Evolutionary conservation across 495 filamentous ascomycete species (phyloP).

Genomic region (Neurospora cerealis): DNA sequence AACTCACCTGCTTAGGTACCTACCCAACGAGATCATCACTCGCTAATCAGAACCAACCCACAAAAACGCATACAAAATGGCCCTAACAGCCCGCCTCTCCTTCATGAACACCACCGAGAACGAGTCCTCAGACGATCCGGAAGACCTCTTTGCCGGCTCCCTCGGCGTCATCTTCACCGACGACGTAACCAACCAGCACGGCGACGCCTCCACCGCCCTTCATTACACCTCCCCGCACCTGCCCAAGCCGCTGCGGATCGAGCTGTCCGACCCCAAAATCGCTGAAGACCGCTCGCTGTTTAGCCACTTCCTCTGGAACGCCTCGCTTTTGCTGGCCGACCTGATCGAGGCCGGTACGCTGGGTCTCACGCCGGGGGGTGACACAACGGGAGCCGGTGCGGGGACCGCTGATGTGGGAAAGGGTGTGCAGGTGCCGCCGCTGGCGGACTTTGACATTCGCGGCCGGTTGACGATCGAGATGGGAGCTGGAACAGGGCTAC

Average conservation of each 20-base stretch:
- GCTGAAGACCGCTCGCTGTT: conserved; percentile 57
- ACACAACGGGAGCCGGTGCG: background rate
- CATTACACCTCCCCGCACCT: conserved; percentile 56
- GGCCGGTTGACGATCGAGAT: conserved; percentile 38
- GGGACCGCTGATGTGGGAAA: conserved; percentile 1
- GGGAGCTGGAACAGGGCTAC: conserved; percentile 62
- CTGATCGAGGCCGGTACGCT: conserved; percentile 45
- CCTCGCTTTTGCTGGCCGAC: conserved; percentile 62
- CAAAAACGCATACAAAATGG: conserved; percentile 15
- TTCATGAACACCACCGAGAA: conserved; percentile 14
- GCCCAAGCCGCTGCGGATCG: conserved; percentile 31
- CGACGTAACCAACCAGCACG: conserved; percentile 62
- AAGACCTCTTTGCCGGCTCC: conserved; percentile 57
- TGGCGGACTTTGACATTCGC: conserved; percentile 21
- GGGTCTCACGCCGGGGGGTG: conserved; percentile 4
- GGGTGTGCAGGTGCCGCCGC: background rate
- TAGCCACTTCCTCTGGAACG: conserved; percentile 81
- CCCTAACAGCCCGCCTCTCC: conserved; percentile 33
- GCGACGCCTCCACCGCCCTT: conserved; percentile 56
- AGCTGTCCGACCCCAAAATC: conserved; percentile 43
- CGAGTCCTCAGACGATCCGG: conserved; percentile 27
- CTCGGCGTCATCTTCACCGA: conserved; percentile 69
- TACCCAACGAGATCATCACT: background rate
- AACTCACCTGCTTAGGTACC: background rate
- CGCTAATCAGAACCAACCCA: background rate